These are phyloP conservation scores for Ambrosiella cleistominuta DNA, from an alignment of 2,329 filamentous ascomycete genomes.

Conservation along the genomic window DNA sequence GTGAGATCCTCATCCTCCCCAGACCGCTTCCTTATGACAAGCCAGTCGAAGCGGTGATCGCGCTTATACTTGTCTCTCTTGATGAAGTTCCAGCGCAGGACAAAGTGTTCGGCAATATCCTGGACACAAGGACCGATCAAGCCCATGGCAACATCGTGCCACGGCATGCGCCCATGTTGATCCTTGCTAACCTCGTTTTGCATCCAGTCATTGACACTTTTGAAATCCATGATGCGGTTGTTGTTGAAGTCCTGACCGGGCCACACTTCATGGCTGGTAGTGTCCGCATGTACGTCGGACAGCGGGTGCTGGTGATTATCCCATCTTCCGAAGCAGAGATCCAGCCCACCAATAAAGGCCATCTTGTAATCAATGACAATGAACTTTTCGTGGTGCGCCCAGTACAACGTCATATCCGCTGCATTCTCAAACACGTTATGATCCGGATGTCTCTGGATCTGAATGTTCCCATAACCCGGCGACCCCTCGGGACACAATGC, in stretches of 20 bases:
- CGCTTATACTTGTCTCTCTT: slow-evolving; percentile 98
- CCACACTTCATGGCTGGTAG: slow-evolving; percentile 68
- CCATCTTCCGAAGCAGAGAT: slow-evolving; percentile 92
- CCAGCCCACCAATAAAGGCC: slow-evolving; percentile 85
- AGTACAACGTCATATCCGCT: slow-evolving; percentile 93
- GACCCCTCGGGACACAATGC: slow-evolving; percentile 64
- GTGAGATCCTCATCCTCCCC: slow-evolving; percentile 70
- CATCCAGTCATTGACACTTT: slow-evolving; percentile 82
- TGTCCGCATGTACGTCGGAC: slow-evolving; percentile 72
- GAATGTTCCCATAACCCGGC: slow-evolving; percentile 76
- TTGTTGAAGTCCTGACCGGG: slow-evolving; percentile 98
- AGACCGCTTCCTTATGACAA: slow-evolving; percentile 58
- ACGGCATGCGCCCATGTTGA: slow-evolving; percentile 89
- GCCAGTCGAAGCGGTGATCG: slow-evolving; percentile 67
- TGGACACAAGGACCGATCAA: slow-evolving; percentile 78
- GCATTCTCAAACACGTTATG: slow-evolving; percentile 90
- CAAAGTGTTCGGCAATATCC: slow-evolving; percentile 90
- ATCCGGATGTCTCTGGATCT: slow-evolving; percentile 77
- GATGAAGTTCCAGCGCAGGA: slow-evolving; percentile 88
- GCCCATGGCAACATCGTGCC: slow-evolving; percentile 92
- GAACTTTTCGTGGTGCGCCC: slow-evolving; percentile 96
- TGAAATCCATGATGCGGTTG: slow-evolving; percentile 88
- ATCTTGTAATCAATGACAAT: slow-evolving; percentile 82
- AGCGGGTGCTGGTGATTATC: slow-evolving; percentile 72
- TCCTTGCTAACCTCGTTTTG: slow-evolving; percentile 82